phyloP scores from a whole-genome alignment of 441 rosid species.

The Aquilaria agallochum region DNA sequence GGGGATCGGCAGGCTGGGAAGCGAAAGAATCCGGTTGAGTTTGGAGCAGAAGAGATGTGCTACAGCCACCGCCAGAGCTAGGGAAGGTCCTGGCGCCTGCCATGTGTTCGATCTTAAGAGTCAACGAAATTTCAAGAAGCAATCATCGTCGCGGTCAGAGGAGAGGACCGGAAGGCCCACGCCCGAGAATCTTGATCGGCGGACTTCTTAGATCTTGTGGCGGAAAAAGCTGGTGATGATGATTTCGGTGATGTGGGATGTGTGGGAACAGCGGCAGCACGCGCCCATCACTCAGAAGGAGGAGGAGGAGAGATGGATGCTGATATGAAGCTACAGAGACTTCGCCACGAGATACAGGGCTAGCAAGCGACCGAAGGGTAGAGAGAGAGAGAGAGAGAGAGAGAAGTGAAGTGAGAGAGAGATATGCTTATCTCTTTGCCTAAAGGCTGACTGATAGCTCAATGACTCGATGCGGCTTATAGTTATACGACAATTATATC shows the following conservation, averaged over 20 bases:
- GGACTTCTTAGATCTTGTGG: conserved; percentile 37
- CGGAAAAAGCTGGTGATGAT: conserved; percentile 84
- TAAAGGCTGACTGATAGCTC: too few species aligned
- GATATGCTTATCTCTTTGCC: too few species aligned
- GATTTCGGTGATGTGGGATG: conserved; percentile 74
- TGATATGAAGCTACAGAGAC: too few species aligned
- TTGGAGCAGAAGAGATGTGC: conserved; percentile 38
- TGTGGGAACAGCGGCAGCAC: conserved; percentile 57
- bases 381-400: too few species aligned
- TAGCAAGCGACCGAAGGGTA: too few species aligned
- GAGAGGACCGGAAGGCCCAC: too few species aligned
- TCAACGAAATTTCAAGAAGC: conserved; percentile 17
- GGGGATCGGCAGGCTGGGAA: conserved; percentile 31
- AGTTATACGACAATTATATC: too few species aligned
- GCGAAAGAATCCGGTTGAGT: conserved; percentile 27
- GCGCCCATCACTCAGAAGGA: conserved; percentile 64
- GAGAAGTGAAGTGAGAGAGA: too few species aligned
- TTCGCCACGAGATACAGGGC: too few species aligned
- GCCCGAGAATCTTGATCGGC: neutral
- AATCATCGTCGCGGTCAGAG: conserved; percentile 1
- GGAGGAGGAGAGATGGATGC: neutral
- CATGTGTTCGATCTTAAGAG: conserved; percentile 23
- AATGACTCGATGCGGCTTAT: too few species aligned
- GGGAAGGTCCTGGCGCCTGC: conserved; percentile 27
- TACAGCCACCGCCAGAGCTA: conserved; percentile 22